These are phyloP conservation scores for Stagonosporopsis tanaceti DNA, from an alignment of 2,329 filamentous ascomycete species.

Conservation along the genomic window DNA sequence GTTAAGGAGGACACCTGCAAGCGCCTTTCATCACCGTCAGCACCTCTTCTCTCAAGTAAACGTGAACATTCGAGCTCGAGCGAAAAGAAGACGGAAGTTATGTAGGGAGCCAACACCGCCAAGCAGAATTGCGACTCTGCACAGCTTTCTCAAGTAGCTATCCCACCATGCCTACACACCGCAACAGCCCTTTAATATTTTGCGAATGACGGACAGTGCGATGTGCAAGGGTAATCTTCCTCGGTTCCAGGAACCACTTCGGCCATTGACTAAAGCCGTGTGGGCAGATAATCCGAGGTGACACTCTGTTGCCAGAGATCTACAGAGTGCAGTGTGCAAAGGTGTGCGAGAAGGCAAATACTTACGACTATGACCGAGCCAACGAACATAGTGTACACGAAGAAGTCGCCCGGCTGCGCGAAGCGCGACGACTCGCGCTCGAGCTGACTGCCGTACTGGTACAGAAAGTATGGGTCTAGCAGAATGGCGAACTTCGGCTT, in stretches of 20 bases:
- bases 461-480: slow-evolving; percentile 80
- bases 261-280: slow-evolving; percentile 57
- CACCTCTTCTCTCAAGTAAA: slow-evolving; percentile 25
- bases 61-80: slow-evolving; percentile 16
- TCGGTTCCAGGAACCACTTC: slow-evolving; percentile 64
- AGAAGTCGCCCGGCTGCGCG: slow-evolving; percentile 75
- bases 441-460: slow-evolving; percentile 76
- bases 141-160: slow-evolving; percentile 60
- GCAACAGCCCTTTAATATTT: slow-evolving; percentile 54
- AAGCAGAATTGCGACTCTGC: slow-evolving; percentile 62
- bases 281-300: slow-evolving; percentile 69
- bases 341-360: slow-evolving; percentile 45
- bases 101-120: slow-evolving; percentile 74
- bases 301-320: slow-evolving; percentile 22
- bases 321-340: slow-evolving; percentile 27
- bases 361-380: slow-evolving; percentile 79
- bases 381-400: slow-evolving; percentile 82
- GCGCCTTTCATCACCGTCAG: slow-evolving; percentile 54
- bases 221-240: slow-evolving; percentile 62
- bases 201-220: slow-evolving; percentile 60
- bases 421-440: slow-evolving; percentile 78
- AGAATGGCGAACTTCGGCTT: slow-evolving; percentile 65
- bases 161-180: slow-evolving; percentile 62
- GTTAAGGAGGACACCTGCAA: slow-evolving; percentile 63
- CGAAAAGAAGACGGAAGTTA: slow-evolving; percentile 38